These are phyloP conservation scores for Xylariales sp. DNA, from an alignment of 2,329 filamentous ascomycete genomes.

Conservation along the genomic window DNA sequence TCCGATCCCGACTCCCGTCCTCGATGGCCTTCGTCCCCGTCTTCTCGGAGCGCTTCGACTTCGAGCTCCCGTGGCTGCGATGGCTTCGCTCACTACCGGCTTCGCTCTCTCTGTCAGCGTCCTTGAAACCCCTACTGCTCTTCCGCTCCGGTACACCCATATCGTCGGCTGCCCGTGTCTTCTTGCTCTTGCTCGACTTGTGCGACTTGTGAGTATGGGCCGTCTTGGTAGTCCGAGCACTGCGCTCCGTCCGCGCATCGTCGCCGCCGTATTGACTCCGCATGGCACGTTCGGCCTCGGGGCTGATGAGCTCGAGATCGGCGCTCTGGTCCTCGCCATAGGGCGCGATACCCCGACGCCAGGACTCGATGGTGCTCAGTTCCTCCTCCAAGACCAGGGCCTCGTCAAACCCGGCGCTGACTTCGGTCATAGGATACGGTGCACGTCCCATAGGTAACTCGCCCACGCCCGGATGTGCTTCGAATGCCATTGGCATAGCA, in stretches of 20 bases:
- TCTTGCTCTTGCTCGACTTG: constrained; percentile 15
- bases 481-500: constrained; percentile 25
- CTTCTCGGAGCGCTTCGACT: constrained; percentile 31
- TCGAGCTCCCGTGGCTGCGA: constrained; percentile 25
- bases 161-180: constrained; percentile 1
- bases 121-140: constrained; percentile 24
- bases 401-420: constrained; percentile 42
- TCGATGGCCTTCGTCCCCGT: constrained; percentile 28
- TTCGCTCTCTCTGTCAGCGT: constrained; percentile 28
- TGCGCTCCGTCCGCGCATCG: constrained; percentile 26
- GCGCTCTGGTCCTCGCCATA: constrained; percentile 42
- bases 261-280: constrained; percentile 36
- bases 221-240: constrained; percentile 24
- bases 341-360: constrained; percentile 52
- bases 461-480: constrained; percentile 19
- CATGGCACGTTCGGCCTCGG: constrained; percentile 45
- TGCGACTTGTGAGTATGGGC: constrained; percentile 24
- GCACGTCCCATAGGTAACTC: constrained; percentile 8
- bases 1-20: constrained; percentile 30
- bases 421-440: constrained; percentile 5
- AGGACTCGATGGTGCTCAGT: constrained; percentile 53
- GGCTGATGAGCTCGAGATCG: constrained; percentile 55
- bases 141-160: constrained; percentile 8
- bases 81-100: constrained; percentile 28
- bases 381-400: constrained; percentile 55